phyloP scores from a whole-genome alignment of 306 rosid genomes.

The Glycine latifolia region DNA sequence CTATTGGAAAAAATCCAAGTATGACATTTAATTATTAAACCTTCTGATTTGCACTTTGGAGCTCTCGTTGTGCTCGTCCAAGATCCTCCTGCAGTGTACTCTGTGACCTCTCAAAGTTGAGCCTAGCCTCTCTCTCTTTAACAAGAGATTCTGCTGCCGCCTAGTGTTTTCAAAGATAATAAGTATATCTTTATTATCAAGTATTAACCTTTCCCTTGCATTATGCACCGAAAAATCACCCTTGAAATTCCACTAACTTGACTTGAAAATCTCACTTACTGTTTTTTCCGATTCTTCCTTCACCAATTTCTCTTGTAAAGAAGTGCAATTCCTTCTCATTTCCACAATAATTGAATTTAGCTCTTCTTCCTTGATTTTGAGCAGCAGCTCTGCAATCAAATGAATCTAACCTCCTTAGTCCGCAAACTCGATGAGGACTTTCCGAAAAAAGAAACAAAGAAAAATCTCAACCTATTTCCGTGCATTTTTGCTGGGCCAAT shows the following conservation, averaged over 20 bases:
- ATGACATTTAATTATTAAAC: too few relatives aligned
- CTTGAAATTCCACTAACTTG: slow-evolving; percentile 16
- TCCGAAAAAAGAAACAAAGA: neutral
- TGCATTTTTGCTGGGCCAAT: slow-evolving; percentile 69
- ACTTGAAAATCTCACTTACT: slow-evolving; percentile 61
- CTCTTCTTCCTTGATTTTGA: slow-evolving; percentile 90
- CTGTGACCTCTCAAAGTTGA: slow-evolving; percentile 83
- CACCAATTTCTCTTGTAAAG: slow-evolving; percentile 76
- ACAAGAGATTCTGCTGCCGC: slow-evolving; percentile 80
- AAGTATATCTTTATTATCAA: neutral
- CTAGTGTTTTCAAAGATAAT: slow-evolving; percentile 52
- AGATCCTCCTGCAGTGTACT: slow-evolving; percentile 76
- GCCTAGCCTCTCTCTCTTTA: slow-evolving; percentile 78
- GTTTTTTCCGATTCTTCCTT: slow-evolving; percentile 85
- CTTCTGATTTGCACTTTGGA: slow-evolving; percentile 90
- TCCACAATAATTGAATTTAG: slow-evolving; percentile 77
- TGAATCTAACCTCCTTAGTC: slow-evolving; percentile 34
- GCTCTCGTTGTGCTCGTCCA: slow-evolving; percentile 83
- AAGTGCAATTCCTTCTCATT: slow-evolving; percentile 74
- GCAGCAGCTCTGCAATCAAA: slow-evolving; percentile 61
- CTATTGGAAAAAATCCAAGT: too few relatives aligned
- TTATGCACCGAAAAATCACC: neutral
- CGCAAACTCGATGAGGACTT: slow-evolving; percentile 19
- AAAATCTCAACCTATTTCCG: slow-evolving; percentile 69
- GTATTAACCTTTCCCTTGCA: slow-evolving; percentile 42